Conservation (phyloP, 768 basidiomycete genomes). For the Trametes maxima region DNA sequence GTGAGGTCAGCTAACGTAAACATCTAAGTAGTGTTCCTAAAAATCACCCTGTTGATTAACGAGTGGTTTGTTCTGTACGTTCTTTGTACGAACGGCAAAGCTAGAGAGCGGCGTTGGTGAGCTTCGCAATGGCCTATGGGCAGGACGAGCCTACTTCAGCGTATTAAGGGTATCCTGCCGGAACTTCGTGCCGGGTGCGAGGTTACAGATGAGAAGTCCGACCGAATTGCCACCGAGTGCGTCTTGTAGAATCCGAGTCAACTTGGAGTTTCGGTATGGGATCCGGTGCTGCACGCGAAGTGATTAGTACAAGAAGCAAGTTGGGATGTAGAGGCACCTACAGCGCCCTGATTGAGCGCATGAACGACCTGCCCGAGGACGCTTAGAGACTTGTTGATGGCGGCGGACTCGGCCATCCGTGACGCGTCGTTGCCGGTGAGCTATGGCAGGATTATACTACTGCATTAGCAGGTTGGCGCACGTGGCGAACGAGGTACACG, state of each 20-base stretch:
- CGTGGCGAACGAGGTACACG: conserved; percentile 27
- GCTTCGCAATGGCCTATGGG: background rate
- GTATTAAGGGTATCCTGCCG: conserved; percentile 89
- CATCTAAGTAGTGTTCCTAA: too few species aligned
- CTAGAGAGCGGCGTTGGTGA: conserved; percentile 36
- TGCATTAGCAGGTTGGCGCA: background rate
- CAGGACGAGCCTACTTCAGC: conserved; percentile 83
- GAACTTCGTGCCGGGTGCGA: conserved; percentile 82
- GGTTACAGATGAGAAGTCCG: conserved; percentile 82
- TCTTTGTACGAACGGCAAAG: conserved; percentile 84
- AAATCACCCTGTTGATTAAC: conserved; percentile 72
- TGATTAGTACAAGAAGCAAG: background rate
- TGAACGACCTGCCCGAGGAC: conserved; percentile 88
- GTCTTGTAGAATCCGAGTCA: conserved; percentile 88
- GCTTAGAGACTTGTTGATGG: conserved; percentile 89
- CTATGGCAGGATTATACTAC: conserved; percentile 15
- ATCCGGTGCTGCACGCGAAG: conserved; percentile 58
- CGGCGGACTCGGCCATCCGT: conserved; percentile 87
- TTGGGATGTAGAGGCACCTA: conserved; percentile 31
- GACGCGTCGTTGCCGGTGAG: conserved; percentile 83
- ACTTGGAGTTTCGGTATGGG: conserved; percentile 88
- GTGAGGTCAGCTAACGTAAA: background rate
- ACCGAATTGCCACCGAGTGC: conserved; percentile 83
- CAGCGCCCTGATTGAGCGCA: conserved; percentile 75
- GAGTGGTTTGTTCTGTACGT: conserved; percentile 80